A percentile compares a stretch with the other conserved stretches of the same genome.
These are phyloP conservation scores for Acrodontium crateriforme DNA, from an alignment of 2,329 filamentous ascomycete genomes.

Conservation along the genomic window DNA sequence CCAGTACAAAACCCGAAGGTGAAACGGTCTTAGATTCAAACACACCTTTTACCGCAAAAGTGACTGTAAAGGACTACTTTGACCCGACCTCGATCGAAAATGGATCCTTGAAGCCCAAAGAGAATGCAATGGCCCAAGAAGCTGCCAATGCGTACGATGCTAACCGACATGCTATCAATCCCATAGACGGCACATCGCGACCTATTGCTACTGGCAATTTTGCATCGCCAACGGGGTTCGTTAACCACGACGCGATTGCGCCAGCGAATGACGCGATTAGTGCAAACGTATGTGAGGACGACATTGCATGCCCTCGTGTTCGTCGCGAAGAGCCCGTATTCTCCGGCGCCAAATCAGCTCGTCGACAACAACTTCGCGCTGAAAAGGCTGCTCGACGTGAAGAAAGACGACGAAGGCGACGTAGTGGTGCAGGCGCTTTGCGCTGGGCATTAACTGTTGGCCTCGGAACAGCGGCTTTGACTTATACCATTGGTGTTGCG, in stretches of 20 bases:
- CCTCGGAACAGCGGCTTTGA: slow-evolving; percentile 39
- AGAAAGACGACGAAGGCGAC: background rate
- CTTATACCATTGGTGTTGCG: slow-evolving; percentile 45
- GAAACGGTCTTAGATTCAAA: slow-evolving; percentile 3
- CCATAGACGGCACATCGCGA: slow-evolving; percentile 35
- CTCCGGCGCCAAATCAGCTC: slow-evolving; percentile 12
- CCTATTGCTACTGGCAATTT: slow-evolving; percentile 40
- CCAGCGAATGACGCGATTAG: background rate
- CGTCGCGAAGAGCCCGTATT: slow-evolving; percentile 35
- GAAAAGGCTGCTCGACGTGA: background rate
- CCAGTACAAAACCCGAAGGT: slow-evolving; percentile 3
- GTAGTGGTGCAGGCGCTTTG: slow-evolving; percentile 3
- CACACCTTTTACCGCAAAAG: background rate
- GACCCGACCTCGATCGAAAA: slow-evolving; percentile 7
- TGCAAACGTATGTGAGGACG: slow-evolving; percentile 14
- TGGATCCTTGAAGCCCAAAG: slow-evolving; percentile 5
- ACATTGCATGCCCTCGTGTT: slow-evolving; percentile 31
- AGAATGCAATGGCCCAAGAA: slow-evolving; percentile 8
- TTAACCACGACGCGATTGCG: slow-evolving; percentile 19
- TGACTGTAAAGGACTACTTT: background rate
- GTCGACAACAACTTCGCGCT: background rate
- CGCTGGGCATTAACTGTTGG: slow-evolving; percentile 39
- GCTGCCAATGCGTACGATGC: slow-evolving; percentile 7
- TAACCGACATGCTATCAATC: slow-evolving; percentile 29
- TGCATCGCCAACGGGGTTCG: slow-evolving; percentile 51